Evolutionary conservation across 2,329 filamentous ascomycete species (phyloP).

Genomic region (Clonostachys rhizophaga): DNA sequence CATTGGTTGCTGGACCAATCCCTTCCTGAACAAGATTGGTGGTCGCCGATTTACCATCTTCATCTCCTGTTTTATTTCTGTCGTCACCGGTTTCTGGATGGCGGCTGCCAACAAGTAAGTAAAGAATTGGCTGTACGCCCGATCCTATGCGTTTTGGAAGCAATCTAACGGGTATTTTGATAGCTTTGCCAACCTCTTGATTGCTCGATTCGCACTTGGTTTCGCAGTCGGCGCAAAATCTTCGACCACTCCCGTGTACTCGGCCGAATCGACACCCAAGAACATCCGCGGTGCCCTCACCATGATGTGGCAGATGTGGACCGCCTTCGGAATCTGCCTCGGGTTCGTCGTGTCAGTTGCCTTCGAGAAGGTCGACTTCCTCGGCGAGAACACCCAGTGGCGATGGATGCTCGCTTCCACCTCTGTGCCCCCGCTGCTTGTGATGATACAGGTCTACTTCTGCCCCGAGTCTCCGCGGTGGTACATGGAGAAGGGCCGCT

Average conservation of each 20-base stretch:
- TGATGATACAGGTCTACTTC: conserved; percentile 46
- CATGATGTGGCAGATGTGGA: conserved; percentile 30
- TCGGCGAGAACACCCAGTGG: conserved; percentile 26
- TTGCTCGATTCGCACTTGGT: conserved; percentile 25
- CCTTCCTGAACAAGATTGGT: conserved; percentile 51
- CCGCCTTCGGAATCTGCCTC: conserved; percentile 28
- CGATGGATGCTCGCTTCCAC: conserved; percentile 42
- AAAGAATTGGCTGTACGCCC: neutral
- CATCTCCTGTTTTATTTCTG: conserved; percentile 51
- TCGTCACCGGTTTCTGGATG: conserved; percentile 49
- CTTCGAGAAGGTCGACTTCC: conserved; percentile 16
- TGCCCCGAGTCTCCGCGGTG: conserved; percentile 50
- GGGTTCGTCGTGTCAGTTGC: conserved; percentile 31
- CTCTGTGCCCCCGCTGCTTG: conserved; percentile 45
- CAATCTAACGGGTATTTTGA: fast-evolving
- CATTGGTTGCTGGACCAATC: conserved; percentile 25
- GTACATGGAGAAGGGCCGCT: conserved; percentile 45
- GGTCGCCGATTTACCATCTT: conserved; percentile 63
- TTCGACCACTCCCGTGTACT: conserved; percentile 25
- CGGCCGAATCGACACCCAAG: conserved; percentile 28
- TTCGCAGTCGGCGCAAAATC: conserved; percentile 30
- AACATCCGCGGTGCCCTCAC: conserved; percentile 30
- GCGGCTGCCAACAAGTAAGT: conserved; percentile 50
- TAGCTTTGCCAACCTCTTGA: conserved; percentile 15
- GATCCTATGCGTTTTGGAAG: too few species aligned